phyloP scores from a whole-genome alignment of 179 eudicot species.

The Actinidia polygama region DNA sequence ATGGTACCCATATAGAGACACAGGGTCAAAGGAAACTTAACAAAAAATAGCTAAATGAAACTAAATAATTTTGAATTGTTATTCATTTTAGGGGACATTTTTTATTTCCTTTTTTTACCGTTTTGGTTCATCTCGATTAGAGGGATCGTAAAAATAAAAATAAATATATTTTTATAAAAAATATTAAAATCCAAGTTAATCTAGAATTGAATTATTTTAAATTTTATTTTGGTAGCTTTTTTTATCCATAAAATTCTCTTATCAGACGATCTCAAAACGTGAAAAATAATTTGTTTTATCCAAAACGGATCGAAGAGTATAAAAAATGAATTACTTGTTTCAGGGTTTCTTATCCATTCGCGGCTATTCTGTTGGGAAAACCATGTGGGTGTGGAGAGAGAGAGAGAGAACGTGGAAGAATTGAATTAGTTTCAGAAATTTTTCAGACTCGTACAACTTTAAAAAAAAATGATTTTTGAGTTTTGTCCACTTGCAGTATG shows the following conservation, averaged over 20 bases:
- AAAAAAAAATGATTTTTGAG: neutral
- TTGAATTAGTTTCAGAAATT: slow-evolving; percentile 22
- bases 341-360: slow-evolving; percentile 25
- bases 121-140: too few species aligned
- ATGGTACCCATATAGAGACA: neutral
- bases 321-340: slow-evolving; percentile 20
- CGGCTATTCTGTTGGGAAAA: slow-evolving; percentile 28
- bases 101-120: too few species aligned
- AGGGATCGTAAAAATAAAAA: too few species aligned
- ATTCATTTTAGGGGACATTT: too few species aligned
- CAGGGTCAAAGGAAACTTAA: neutral
- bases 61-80: too few species aligned
- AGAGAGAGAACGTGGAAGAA: slow-evolving; percentile 36
- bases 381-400: slow-evolving; percentile 42
- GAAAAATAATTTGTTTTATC: neutral
- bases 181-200: neutral
- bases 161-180: neutral
- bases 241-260: neutral
- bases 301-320: neutral
- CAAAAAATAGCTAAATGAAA: neutral
- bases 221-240: neutral
- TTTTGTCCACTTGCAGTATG: slow-evolving; percentile 25
- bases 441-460: neutral
- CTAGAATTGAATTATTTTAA: neutral
- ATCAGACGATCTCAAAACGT: neutral